Evolutionary conservation across 768 basidiomycete species (phyloP), one percentile per base, ranked within the genome.

Genomic region (Boletus rubescentipes): DNA sequence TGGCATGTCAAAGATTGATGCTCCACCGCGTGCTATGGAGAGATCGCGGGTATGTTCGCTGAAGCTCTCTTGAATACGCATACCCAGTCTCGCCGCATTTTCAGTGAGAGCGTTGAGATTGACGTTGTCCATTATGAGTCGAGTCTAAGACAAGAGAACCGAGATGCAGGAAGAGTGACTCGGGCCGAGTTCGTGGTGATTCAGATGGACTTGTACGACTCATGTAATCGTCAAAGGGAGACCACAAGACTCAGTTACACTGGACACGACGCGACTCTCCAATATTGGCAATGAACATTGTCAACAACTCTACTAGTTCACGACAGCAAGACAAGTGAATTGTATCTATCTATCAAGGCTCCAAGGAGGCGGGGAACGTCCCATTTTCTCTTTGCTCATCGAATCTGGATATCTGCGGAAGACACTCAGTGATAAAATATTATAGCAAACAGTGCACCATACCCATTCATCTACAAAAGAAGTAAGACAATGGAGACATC

Each of bases 311-410:
- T 63, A 63, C n/a, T 48, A 49, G 54, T 64, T 46, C 48, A 43
- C 29, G 20, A 14, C 16, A 40, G 29, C 16, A 48, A 41, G 12
- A 44, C 32, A 2, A 44, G 29, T 30, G 12, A 30, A n/a, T n/a
- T 26, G 4, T 26, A 26, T 43, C 20, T 41, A 57, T 61, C 55
- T 67, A 67, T 80, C 75, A 85, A 57, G 86, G 86, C 68, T 96
- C 92, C 65, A 97, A 76, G 12, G 91, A 92, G 11, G 91, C 90
- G 32, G 93, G 91, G 85, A 97, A 97, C 20, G 89, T 89, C 54
- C 91, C 93, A 60, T 73, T 86, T 71, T 98, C 94, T 70, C 95
- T 85, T 74, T 98, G 93, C 51, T 96, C 95, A 69, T 99, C 95
- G 78, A 88, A 98, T 76, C 87, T 92, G 64, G 77, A 68, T 70